Conservation (phyloP, 352 stramenopile species). For the Thalassiosira hispida region DNA sequence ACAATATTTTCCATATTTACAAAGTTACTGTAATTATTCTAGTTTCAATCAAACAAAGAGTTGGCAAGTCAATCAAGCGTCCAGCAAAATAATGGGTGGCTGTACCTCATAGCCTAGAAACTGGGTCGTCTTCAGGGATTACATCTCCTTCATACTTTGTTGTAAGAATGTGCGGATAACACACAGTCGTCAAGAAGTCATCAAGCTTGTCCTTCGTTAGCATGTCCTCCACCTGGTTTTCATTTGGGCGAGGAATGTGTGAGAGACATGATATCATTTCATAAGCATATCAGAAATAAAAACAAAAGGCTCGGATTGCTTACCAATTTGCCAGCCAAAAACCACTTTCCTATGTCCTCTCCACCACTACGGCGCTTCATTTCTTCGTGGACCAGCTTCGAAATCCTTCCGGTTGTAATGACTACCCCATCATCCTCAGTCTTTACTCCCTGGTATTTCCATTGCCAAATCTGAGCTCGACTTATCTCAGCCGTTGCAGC, state of each 20-base stretch:
- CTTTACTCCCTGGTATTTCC: conserved; percentile 74
- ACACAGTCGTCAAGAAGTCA: conserved; percentile 84
- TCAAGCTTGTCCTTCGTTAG: conserved; percentile 77
- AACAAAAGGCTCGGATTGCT: conserved; percentile 11
- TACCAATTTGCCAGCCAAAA: conserved; percentile 80
- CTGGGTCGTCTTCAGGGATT: conserved; percentile 48
- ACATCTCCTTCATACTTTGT: conserved; percentile 62
- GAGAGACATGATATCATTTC: conserved; percentile 1
- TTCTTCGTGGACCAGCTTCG: conserved; percentile 64
- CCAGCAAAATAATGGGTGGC: not conserved
- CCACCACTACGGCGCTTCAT: conserved; percentile 47
- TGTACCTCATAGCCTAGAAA: conserved; percentile 33
- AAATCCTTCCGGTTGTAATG: conserved; percentile 70
- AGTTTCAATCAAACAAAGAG: conserved; percentile 27
- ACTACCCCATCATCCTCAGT: conserved; percentile 73
- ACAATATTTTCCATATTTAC: no score
- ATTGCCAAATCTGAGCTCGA: conserved; percentile 93
- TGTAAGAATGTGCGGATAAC: conserved; percentile 81
- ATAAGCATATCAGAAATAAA: conserved; percentile 6
- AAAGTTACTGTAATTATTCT: conserved; percentile 1
- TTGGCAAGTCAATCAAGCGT: not conserved
- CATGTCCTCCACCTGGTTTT: conserved; percentile 73
- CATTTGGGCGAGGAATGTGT: conserved; percentile 4
- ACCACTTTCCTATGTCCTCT: conserved; percentile 70
- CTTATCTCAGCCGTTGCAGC: conserved; percentile 94